Base-by-base conservation (phyloP, 805 yeast genomes). In the Candida morakotiae region DNA sequence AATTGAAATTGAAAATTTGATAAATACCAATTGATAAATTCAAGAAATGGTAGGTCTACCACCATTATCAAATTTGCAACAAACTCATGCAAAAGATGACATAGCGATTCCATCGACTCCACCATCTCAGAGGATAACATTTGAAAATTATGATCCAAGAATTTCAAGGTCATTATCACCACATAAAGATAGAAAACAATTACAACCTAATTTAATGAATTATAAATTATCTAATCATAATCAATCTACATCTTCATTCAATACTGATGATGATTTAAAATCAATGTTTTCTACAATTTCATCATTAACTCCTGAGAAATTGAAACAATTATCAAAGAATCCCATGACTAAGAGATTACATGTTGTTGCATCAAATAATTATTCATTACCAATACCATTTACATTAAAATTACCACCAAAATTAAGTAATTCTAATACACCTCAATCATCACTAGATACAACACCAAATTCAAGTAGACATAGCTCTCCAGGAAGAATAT, bases 361-460 rank as follows among this genome's bases (percentile, higher is more conserved):
- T 46, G 56, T 67, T 21, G 45, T 52, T 33, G 44, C 52, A 15
- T 25, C 43, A 19, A 35, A 38, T 19, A 37, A 45, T n/a, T 58
- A 67, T 39, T 60, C 58, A 5, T 66, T 67, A 27, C 73, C 73
- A 2, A 63, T 68, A 27, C 73, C 73, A 3, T 67, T 67, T 44
- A 58, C 67, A 5, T 46, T 68, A 28, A 53, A 55, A 23, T 44
- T 67, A 31, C 73, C 73, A 1, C 73, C 73, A 3, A 64, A 60
- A 35, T 48, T 67, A 28, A 56, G 65, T 31, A 55, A 56, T 10
- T 49, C 50, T n/a, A 60, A 56, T 40, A 39, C 45, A 17, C 55
- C 57, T 5, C 50, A 48, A 13, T 59, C 59, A 39, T 44, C 45
- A n/a, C 18, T 33, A 15, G n/a, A 11, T 11, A 14, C 41, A 9